Percentiles rank a stretch among this genome's conserved stretches.
phyloP scores from a whole-genome alignment of 164 flowering plant species.

The Macadamia integrifolia region DNA sequence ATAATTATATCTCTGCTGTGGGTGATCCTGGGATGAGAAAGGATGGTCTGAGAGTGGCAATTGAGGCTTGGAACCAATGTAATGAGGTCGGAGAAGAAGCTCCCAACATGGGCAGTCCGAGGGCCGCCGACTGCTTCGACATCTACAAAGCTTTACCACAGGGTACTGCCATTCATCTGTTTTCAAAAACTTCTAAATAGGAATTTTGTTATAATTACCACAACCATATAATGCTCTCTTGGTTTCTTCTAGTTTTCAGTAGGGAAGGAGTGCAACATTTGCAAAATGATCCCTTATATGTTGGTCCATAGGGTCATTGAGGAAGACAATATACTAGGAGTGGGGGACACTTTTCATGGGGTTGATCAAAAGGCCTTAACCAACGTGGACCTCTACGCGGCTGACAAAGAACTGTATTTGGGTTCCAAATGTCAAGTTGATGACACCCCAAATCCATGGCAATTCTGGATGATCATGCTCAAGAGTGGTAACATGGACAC shows the following conservation, averaged over 20 bases:
- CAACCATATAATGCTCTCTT: neutral
- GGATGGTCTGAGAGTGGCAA: constrained; percentile 44
- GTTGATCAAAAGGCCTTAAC: constrained; percentile 12
- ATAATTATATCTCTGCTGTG: constrained; percentile 34
- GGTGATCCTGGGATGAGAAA: constrained; percentile 62
- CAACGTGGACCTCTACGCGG: constrained; percentile 49
- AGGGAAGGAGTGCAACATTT: constrained; percentile 18
- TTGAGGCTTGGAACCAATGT: constrained; percentile 69
- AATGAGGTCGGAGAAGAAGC: constrained; percentile 63
- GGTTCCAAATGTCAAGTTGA: constrained; percentile 47
- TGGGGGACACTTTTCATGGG: constrained; percentile 38
- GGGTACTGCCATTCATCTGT: constrained; percentile 8
- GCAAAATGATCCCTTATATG: constrained; percentile 17
- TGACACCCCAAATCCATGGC: constrained; percentile 58
- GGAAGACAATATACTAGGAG: constrained; percentile 48
- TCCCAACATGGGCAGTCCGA: constrained; percentile 56
- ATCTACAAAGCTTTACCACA: constrained; percentile 21
- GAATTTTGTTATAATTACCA: neutral
- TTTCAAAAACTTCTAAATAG: no score
- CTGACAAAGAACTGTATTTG: constrained; percentile 50
- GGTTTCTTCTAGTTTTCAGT: neutral
- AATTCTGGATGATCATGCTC: constrained; percentile 78
- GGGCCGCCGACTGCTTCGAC: constrained; percentile 67
- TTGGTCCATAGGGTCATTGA: constrained; percentile 47
- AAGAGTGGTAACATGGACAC: constrained; percentile 73